A percentile compares a stretch with the other conserved stretches of the same genome.
Conservation (phyloP, 2,329 filamentous ascomycete species). For the Fusarium piperis region DNA sequence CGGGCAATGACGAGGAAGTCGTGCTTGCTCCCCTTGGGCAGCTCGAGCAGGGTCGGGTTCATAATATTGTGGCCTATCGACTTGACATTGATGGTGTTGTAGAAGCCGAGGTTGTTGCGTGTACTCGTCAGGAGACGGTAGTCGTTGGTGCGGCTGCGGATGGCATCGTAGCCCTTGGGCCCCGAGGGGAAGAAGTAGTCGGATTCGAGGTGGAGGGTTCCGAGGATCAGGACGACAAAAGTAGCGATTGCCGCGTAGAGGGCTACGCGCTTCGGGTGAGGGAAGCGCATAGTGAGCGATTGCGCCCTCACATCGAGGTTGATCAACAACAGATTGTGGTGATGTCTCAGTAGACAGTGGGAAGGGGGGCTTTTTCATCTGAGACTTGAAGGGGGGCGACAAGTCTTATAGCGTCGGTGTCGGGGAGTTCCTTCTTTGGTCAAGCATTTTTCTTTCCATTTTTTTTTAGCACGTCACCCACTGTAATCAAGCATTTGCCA, state of each 20-base stretch:
- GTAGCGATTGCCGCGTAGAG: constrained; percentile 20
- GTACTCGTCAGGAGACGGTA: constrained; percentile 30
- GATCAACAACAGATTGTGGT: background rate
- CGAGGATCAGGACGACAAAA: constrained; percentile 20
- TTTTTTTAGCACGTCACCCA: background rate
- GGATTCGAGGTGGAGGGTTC: constrained; percentile 13
- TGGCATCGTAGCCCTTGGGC: constrained; percentile 20
- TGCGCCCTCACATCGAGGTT: constrained; percentile 1
- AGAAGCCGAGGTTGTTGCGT: constrained; percentile 34
- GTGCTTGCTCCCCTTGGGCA: constrained; percentile 32
- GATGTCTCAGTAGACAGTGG: background rate
- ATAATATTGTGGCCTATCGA: constrained; percentile 36
- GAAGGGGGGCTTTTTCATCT: background rate
- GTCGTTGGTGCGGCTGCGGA: constrained; percentile 33
- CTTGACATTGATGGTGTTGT: constrained; percentile 35
- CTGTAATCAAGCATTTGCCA: background rate
- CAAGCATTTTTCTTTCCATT: background rate
- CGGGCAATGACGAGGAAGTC: constrained; percentile 35
- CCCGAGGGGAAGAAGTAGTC: background rate
- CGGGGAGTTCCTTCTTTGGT: background rate
- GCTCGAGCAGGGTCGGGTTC: constrained; percentile 35
- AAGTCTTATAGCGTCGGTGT: background rate
- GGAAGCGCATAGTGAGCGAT: constrained; percentile 6
- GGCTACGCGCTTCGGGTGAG: constrained; percentile 31
- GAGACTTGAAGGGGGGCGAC: background rate